Conservation (phyloP, 306 rosid species). For the Gillenia trifoliata region DNA sequence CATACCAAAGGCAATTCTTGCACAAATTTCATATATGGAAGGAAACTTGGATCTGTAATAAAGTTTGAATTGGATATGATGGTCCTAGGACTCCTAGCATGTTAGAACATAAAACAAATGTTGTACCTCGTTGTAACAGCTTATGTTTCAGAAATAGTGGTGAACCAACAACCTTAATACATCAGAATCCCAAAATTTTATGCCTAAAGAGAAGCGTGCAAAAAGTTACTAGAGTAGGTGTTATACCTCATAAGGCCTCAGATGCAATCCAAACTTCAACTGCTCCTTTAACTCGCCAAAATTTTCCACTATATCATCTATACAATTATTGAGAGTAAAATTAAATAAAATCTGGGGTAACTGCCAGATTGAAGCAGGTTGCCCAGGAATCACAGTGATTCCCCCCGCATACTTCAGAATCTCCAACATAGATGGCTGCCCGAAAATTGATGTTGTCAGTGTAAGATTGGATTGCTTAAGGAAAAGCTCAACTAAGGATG, state of each 20-base stretch:
- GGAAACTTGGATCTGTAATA: not conserved
- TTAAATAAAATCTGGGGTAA: constrained; percentile 66
- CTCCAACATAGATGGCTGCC: constrained; percentile 65
- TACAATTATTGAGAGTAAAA: constrained; percentile 70
- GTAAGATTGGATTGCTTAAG: constrained; percentile 72
- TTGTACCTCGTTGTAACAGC: not conserved
- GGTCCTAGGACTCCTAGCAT: not conserved
- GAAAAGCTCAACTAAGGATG: constrained; percentile 66
- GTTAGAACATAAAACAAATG: not conserved
- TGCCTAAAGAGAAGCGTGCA: constrained; percentile 6
- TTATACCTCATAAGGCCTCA: constrained; percentile 67
- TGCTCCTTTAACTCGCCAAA: constrained; percentile 55
- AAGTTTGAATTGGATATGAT: not conserved
- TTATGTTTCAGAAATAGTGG: not conserved
- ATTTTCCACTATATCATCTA: constrained; percentile 51
- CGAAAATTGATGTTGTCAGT: constrained; percentile 60
- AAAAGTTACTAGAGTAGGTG: constrained; percentile 10
- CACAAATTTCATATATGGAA: not conserved
- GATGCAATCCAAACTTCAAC: constrained; percentile 60
- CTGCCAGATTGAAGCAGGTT: constrained; percentile 59
- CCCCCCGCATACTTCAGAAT: constrained; percentile 77
- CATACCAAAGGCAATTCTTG: not conserved
- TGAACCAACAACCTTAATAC: not conserved
- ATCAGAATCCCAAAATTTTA: constrained; percentile 3
- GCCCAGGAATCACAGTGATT: constrained; percentile 63